A percentile compares a stretch with the other conserved stretches of the same genome.
These are phyloP conservation scores for Venturia aucupariae DNA, from an alignment of 2,329 filamentous ascomycete species.

Conservation along the genomic window DNA sequence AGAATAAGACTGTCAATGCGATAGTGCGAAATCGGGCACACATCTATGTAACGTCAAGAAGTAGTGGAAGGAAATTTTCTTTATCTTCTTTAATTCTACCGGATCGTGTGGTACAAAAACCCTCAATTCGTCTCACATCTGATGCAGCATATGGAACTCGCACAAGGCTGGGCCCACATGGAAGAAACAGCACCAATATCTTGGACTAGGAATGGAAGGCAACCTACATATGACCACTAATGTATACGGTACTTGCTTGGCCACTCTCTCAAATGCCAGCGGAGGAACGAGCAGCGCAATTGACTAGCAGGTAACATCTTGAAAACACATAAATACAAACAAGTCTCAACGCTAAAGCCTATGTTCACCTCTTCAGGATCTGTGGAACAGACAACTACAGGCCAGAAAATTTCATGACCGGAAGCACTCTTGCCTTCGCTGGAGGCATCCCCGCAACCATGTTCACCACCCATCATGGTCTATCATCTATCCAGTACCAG, in stretches of 20 bases:
- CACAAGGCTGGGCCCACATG: not conserved
- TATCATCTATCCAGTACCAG: slow-evolving; percentile 11
- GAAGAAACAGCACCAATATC: no score
- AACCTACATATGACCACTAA: no score
- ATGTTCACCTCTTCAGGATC: not conserved
- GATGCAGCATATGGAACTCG: not conserved
- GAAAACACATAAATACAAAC: not conserved
- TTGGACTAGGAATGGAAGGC: no score
- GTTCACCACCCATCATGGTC: not conserved
- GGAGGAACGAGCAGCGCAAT: not conserved
- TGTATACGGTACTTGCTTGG: no score
- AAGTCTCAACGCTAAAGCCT: not conserved
- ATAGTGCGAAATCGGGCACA: no score
- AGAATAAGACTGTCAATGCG: not conserved
- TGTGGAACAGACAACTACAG: slow-evolving; percentile 9
- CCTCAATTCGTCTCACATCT: no score
- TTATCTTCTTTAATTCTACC: no score
- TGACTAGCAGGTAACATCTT: not conserved
- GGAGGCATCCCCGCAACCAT: not conserved
- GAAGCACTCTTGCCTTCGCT: not conserved
- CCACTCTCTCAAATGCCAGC: not conserved
- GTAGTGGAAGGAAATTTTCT: not conserved
- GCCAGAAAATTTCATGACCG: not conserved
- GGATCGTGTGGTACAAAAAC: no score
- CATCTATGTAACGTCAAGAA: no score